Base-by-base conservation (phyloP, 202 grass and related monocot species). In the Carex sylvatica region DNA sequence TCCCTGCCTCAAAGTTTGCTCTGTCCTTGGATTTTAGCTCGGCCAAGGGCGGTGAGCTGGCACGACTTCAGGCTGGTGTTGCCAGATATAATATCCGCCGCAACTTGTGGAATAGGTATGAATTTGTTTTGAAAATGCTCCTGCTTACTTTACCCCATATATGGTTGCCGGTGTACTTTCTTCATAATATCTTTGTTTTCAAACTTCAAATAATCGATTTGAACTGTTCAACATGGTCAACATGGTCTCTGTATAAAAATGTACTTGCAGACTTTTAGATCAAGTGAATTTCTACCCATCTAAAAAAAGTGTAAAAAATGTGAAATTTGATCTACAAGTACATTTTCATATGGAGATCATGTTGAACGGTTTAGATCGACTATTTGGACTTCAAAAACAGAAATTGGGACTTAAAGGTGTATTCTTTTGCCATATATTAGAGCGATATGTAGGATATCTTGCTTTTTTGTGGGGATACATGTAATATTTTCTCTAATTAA, bases 1-100 rank as follows among this genome's bases (percentile, higher is more conserved):
- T 93, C 83, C 89, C 92, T 60, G 91, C 87, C 84, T 99, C 96
- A 75, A 93, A 99, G 86, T 96, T 89, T 91, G 74, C 88, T 18
- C 89, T 87, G 79, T 92, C 92, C 12, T 93, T 96, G 86, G 85
- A 84, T 61, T 83, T 89, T 80, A 64, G 83, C 83, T 94, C 82
- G 11, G 82, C 89, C 78, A 90, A 93, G 87, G 84, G 91, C 55
- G 96, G 91, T 49, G 96, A 99, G 83, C 81, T 99, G 36, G 91
- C 89, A 9, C 93, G 90, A 74, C 90, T 99, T 59, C 96, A 96
- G 78, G 89, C 94, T 76, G 96, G 93, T 85, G 84, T 91, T 61
- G 89, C 89, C 42, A 95, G 93, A 83, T 93, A 87, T 81, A 92
- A 95, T 87, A 86, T 89, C n/a, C 86, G 91, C 78, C 94, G 92